These are phyloP conservation scores for Nemania sp. DNA, from an alignment of 2,329 filamentous ascomycete species.

Conservation along the genomic window DNA sequence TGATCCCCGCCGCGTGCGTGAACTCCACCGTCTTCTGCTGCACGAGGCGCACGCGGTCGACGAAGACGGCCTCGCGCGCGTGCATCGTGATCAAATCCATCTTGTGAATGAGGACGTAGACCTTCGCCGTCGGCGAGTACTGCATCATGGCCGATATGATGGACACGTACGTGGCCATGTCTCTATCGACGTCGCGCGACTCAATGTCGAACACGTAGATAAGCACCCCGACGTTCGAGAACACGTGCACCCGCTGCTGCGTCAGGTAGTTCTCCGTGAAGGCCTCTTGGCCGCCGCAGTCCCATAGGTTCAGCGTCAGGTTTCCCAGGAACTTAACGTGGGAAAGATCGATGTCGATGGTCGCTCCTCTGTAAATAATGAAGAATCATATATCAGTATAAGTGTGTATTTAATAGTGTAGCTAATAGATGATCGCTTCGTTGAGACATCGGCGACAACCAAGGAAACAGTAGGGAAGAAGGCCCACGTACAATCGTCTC, in stretches of 20 bases:
- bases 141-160: slow-evolving; percentile 88
- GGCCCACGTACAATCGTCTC: slow-evolving; percentile 66
- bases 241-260: slow-evolving; percentile 93
- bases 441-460: background rate
- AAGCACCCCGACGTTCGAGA: slow-evolving; percentile 92
- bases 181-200: slow-evolving; percentile 88
- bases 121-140: slow-evolving; percentile 76
- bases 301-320: slow-evolving; percentile 95
- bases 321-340: slow-evolving; percentile 99
- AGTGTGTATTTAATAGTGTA: background rate
- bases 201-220: slow-evolving; percentile 99
- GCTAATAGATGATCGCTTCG: background rate
- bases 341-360: slow-evolving; percentile 97
- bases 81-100: slow-evolving; percentile 91
- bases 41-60: slow-evolving; percentile 78
- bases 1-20: slow-evolving; percentile 45
- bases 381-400: no score
- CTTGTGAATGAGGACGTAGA: slow-evolving; percentile 97
- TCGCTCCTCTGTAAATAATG: slow-evolving; percentile 66
- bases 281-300: slow-evolving; percentile 97
- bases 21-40: slow-evolving; percentile 69
- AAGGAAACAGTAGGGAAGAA: no score
- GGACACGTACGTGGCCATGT: slow-evolving; percentile 87
- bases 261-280: slow-evolving; percentile 99
- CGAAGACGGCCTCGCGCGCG: slow-evolving; percentile 79